A percentile compares a stretch with the other conserved stretches of the same genome.
Evolutionary conservation across 768 basidiomycete genomes (phyloP).

Genomic region (Lentinula edodes): DNA sequence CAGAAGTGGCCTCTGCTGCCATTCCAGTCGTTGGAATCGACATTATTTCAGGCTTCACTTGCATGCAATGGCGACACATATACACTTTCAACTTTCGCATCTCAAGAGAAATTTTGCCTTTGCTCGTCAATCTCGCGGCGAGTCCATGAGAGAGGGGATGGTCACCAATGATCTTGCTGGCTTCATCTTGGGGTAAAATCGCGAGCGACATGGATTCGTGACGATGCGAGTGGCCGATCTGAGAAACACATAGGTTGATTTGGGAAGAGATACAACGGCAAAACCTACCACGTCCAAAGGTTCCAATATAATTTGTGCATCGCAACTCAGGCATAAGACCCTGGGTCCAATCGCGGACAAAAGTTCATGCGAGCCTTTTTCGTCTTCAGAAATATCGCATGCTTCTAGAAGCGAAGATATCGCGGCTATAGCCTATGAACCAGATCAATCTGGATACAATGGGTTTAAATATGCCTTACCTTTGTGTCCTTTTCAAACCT

Average conservation of each 20-base stretch:
- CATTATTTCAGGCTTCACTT: background rate
- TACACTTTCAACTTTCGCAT: slow-evolving; percentile 33
- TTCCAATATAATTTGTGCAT: slow-evolving; percentile 42
- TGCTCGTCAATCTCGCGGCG: slow-evolving; percentile 14
- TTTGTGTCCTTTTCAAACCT: slow-evolving; percentile 56
- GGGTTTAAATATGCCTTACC: slow-evolving; percentile 25
- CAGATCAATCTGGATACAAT: background rate
- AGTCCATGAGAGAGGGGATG: slow-evolving; percentile 16
- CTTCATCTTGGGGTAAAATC: slow-evolving; percentile 19
- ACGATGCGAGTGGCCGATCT: slow-evolving; percentile 63
- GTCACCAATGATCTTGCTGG: slow-evolving; percentile 11
- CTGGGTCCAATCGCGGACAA: slow-evolving; percentile 20
- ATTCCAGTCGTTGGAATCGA: background rate
- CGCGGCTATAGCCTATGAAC: slow-evolving; percentile 40
- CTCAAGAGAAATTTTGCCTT: slow-evolving; percentile 15
- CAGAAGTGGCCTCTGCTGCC: background rate
- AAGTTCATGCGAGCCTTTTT: slow-evolving; percentile 10
- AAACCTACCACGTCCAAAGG: slow-evolving; percentile 41
- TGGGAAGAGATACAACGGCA: background rate
- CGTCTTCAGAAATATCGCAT: slow-evolving; percentile 9
- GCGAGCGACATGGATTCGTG: slow-evolving; percentile 47
- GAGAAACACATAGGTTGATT: background rate
- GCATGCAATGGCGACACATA: slow-evolving; percentile 50
- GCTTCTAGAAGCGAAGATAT: slow-evolving; percentile 32
- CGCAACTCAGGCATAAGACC: slow-evolving; percentile 47